Base-by-base conservation (phyloP, 768 basidiomycete genomes). In the Agrocybe chaxingu region DNA sequence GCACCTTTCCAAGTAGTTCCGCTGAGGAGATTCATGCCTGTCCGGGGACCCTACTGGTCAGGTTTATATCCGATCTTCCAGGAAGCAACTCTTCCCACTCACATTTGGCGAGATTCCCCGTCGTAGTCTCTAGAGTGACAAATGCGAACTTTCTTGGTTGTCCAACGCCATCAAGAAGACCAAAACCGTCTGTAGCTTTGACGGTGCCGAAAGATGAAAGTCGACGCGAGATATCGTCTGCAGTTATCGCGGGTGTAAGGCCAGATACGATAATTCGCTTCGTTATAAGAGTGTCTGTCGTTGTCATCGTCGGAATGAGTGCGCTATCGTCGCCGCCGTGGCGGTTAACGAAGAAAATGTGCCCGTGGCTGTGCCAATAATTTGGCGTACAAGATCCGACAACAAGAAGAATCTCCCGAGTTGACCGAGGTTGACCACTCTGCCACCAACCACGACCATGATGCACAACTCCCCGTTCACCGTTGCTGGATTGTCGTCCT, bases 1-100 rank as follows among this genome's bases (percentile, higher is more conserved):
- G 89, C 71, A n/a, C 92, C 92, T 69, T 91, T 92, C 88, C 89
- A 94, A 0, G 81, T 88, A 5, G 87, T 81, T 32, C 92, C 91
- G 53, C 85, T 91, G 24, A 93, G 75, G 2, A 81, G 64, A 61
- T 82, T 91, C 64, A 89, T 72, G 65, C 89, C 89, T 91, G 39
- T 5, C 30, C 43, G 29, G 13, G 34, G 33, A 29, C 31, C 11
- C 13, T 45, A 46, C 19, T 44, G 33, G 39, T 48, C 32, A 48
- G 47, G 39, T 42, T 16, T 49, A 42, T 41, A 51, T 12, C 35
- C 24, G 47, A 45, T 10, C 41, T 38, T 8, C 8, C 50, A 38
- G 40, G 45, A 49, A 12, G 13, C 24, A 8, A 39, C n/a, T 9
- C 54, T 10, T 7, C 8, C 29, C 29, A 67, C 81, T 51, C 57